phyloP scores from a whole-genome alignment of 73 alveolate genomes.

The Paramecium bursaria region DNA sequence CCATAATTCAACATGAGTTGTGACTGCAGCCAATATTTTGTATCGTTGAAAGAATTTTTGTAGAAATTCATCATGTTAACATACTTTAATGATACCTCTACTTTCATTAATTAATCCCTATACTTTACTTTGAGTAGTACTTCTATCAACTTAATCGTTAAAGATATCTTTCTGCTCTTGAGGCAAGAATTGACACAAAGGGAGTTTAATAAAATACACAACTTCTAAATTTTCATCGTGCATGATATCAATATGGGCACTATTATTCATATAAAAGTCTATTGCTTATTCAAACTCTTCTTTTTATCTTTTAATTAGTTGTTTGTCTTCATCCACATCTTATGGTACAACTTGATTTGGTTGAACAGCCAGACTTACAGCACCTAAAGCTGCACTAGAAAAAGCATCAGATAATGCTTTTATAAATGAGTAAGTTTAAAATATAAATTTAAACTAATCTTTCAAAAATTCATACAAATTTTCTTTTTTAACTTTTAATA shows the following conservation, averaged over 20 bases:
- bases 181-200: conserved; percentile 77
- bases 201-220: conserved; percentile 85
- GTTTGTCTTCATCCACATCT: no score
- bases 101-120: conserved; percentile 84
- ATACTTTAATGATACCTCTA: conserved; percentile 92
- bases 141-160: conserved; percentile 89
- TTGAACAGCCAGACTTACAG: no score
- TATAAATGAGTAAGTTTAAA: neutral
- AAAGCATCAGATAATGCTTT: conserved; percentile 3
- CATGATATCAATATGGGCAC: conserved; percentile 79
- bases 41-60: conserved; percentile 76
- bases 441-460: neutral
- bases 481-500: neutral
- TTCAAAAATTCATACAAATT: conserved; percentile 5
- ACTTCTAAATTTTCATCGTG: conserved; percentile 73
- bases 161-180: conserved; percentile 77
- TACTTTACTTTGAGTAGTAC: conserved; percentile 73
- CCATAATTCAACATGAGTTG: conserved; percentile 83
- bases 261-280: conserved; percentile 72
- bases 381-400: no score
- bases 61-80: conserved; percentile 89
- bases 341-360: no score
- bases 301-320: conserved; percentile 8
- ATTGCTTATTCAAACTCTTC: conserved; percentile 37
- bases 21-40: conserved; percentile 73